Evolutionary conservation across 2,329 filamentous ascomycete genomes (phyloP), one percentile per base, ranked within the genome.

Genomic region (Chrysoporthe cubensis): DNA sequence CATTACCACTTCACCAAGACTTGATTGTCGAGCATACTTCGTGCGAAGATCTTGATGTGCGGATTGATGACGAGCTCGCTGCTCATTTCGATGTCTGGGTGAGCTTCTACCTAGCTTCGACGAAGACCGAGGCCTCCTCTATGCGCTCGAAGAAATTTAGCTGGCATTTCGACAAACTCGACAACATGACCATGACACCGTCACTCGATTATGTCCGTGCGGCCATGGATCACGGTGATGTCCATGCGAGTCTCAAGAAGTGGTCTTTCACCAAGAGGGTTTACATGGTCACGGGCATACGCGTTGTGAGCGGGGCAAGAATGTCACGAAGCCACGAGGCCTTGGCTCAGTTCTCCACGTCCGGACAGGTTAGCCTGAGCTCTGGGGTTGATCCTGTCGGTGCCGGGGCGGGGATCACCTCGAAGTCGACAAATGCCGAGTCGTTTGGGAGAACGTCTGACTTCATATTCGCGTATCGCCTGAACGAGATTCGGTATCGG

Each of bases 401-500:
- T 54, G 50, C 26, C 16, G 50, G 50, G 13, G 50, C 50, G 14
- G 50, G 26, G 5, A 21, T 54, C 8, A 26, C 5, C 2, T 54
- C 11, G 21, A 54, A 54, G 21, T 26, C 50, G 13, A 32, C 21
- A 14, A 16, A 54, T 34, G 50, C 50, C 16, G 21, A 54, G 32
- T 54, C 50, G 32, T 21, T 54, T 1, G 50, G 50, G 14, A 54
- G 26, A 16, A 54, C 50, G 11, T 54, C 50, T 11, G 21, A 54
- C 13, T 54, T 54, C 50, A 16, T 54, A 16, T 54, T 32, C 32
- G 50, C 50, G 11, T 54, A 54, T 34, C 50, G 50, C 21, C 50
- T 54, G 26, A 54, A 54, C 13, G 50, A 54, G 50, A 16, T 54
- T 34, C 50, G 50, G 32, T 54, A 54, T 54, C 50, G 50, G 11